A percentile compares a stretch with the other conserved stretches of the same genome.
These are phyloP conservation scores for Calocera cornea DNA, from an alignment of 768 basidiomycete genomes.

Conservation along the genomic window DNA sequence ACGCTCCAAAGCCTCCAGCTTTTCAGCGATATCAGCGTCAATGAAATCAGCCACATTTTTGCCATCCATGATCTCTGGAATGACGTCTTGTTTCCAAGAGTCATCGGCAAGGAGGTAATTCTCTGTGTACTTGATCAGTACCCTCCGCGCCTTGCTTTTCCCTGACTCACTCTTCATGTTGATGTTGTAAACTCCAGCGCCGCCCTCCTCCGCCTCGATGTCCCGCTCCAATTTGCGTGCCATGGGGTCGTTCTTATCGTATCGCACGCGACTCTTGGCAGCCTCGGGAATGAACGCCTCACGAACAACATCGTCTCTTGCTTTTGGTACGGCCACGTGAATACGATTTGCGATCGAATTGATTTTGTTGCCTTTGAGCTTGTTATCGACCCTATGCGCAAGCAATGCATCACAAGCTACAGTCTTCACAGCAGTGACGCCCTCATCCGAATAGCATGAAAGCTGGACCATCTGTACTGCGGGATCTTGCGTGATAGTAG, in stretches of 20 bases:
- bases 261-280: conserved; percentile 62
- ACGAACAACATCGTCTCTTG: conserved; percentile 79
- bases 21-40: conserved; percentile 92
- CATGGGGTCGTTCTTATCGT: conserved; percentile 78
- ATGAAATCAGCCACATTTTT: conserved; percentile 99
- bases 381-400: conserved; percentile 84
- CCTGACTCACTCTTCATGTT: conserved; percentile 66
- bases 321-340: conserved; percentile 83
- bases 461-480: conserved; percentile 66
- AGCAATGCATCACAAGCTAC: conserved; percentile 90
- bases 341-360: conserved; percentile 88
- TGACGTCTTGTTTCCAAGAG: conserved; percentile 88
- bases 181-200: conserved; percentile 81
- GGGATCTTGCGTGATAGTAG: conserved; percentile 69
- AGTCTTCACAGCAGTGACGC: conserved; percentile 94
- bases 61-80: conserved; percentile 99
- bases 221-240: conserved; percentile 62
- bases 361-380: conserved; percentile 87
- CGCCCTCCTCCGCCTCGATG: conserved; percentile 72
- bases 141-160: background rate
- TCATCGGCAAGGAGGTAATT: conserved; percentile 78
- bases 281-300: conserved; percentile 80
- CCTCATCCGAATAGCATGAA: conserved; percentile 93
- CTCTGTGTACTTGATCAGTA: conserved; percentile 38
- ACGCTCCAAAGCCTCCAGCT: conserved; percentile 89